Conservation (phyloP, 805 yeast genomes). For the Spathaspora hagerdaliae region DNA sequence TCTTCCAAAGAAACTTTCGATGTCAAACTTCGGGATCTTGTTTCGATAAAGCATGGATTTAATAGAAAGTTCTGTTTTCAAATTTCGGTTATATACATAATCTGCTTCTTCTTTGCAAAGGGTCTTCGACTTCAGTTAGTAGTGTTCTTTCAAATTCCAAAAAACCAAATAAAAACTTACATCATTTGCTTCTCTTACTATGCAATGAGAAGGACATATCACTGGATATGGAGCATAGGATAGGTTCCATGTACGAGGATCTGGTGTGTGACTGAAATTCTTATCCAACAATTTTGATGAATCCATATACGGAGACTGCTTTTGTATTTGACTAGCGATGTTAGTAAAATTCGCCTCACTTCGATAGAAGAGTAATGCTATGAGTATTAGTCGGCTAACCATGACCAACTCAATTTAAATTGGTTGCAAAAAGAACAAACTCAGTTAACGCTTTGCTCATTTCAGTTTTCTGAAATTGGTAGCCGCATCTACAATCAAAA, state of each 20-base stretch:
- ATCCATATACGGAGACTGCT: neutral
- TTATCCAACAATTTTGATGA: conserved; percentile 1
- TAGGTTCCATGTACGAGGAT: conserved; percentile 7
- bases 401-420: neutral
- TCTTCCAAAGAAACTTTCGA: conserved; percentile 14
- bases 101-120: conserved; percentile 17
- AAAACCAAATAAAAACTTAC: conserved; percentile 8
- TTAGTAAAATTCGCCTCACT: no score
- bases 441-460: no score
- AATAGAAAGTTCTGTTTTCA: conserved; percentile 20
- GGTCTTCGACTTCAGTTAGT: conserved; percentile 9
- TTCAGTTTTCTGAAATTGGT: no score
- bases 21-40: conserved; percentile 30
- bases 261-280: neutral
- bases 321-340: no score
- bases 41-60: conserved; percentile 23
- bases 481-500: neutral
- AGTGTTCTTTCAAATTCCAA: no score
- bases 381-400: neutral
- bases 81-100: conserved; percentile 26
- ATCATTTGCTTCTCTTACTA: conserved; percentile 17
- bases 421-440: neutral
- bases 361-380: neutral
- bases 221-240: conserved; percentile 25
- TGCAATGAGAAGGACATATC: conserved; percentile 17